Conservation (phyloP, 2,329 filamentous ascomycete genomes). For the Alternaria longipes region DNA sequence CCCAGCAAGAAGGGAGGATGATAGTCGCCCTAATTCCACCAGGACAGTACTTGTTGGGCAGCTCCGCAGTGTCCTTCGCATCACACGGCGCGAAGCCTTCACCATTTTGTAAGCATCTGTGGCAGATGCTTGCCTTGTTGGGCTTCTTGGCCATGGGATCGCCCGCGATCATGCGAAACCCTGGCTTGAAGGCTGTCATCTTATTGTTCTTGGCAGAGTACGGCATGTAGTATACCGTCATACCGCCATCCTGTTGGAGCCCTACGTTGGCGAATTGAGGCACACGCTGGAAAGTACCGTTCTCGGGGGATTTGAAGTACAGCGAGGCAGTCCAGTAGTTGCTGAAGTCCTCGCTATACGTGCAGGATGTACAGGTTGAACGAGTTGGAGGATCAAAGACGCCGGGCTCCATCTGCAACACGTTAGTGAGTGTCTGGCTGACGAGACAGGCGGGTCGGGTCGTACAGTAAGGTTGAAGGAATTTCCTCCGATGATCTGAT, state of each 20-base stretch:
- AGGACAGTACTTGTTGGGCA: slow-evolving; percentile 73
- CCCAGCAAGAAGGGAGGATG: slow-evolving; percentile 78
- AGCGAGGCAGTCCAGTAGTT: slow-evolving; percentile 47
- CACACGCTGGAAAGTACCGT: slow-evolving; percentile 46
- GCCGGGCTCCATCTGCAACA: slow-evolving; percentile 36
- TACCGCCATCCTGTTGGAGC: slow-evolving; percentile 41
- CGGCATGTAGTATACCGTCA: slow-evolving; percentile 77
- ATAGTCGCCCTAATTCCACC: slow-evolving; percentile 77
- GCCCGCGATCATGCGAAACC: slow-evolving; percentile 43
- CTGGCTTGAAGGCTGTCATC: slow-evolving; percentile 28
- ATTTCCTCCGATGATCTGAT: slow-evolving; percentile 47
- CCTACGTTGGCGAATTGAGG: slow-evolving; percentile 43
- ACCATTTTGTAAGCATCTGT: slow-evolving; percentile 38
- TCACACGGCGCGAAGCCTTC: slow-evolving; percentile 34
- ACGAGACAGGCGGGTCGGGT: too few species aligned
- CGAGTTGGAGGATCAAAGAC: slow-evolving; percentile 33
- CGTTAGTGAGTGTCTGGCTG: slow-evolving; percentile 16
- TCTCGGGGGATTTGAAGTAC: slow-evolving; percentile 45
- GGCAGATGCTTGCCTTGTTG: slow-evolving; percentile 44
- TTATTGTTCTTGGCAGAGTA: slow-evolving; percentile 65
- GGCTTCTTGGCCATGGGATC: slow-evolving; percentile 32
- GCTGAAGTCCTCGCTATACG: slow-evolving; percentile 41
- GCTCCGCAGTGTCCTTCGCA: slow-evolving; percentile 46
- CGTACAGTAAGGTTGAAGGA: slow-evolving; percentile 45
- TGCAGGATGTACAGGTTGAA: slow-evolving; percentile 46